Evolutionary conservation across 1,139 yeast species (phyloP).

Genomic region (Eremothecium coryli): DNA sequence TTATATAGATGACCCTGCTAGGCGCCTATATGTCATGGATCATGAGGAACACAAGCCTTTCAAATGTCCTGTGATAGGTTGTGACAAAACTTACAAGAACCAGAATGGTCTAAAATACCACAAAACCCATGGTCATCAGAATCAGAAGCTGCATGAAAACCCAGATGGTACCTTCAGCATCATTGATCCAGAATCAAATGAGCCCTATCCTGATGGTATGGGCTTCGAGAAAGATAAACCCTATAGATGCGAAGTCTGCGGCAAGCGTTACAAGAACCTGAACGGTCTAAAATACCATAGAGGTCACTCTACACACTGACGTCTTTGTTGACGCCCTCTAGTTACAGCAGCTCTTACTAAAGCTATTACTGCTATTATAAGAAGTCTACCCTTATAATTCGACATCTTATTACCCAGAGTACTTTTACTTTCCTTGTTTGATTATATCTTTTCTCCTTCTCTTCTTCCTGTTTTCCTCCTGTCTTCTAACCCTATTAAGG

Average conservation of each 20-base stretch:
- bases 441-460: too few species aligned
- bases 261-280: slow-evolving; percentile 89
- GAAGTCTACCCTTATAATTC: too few species aligned
- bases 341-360: not conserved
- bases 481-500: too few species aligned
- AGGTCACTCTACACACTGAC: slow-evolving; percentile 89
- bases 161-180: slow-evolving; percentile 90
- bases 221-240: slow-evolving; percentile 97
- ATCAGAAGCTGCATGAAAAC: slow-evolving; percentile 82
- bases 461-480: too few species aligned
- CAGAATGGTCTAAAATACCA: slow-evolving; percentile 96
- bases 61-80: slow-evolving; percentile 96
- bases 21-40: slow-evolving; percentile 86
- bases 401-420: too few species aligned
- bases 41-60: slow-evolving; percentile 90
- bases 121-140: slow-evolving; percentile 93
- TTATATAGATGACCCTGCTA: slow-evolving; percentile 85
- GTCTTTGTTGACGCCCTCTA: not conserved
- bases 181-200: slow-evolving; percentile 85
- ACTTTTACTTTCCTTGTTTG: too few species aligned
- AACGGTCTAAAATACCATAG: slow-evolving; percentile 95
- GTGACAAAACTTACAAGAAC: slow-evolving; percentile 94
- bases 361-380: slow-evolving; percentile 2
- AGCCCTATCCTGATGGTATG: slow-evolving; percentile 85
- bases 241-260: slow-evolving; percentile 95